Conservation (phyloP, 371 early-diverging fungal species). For the Synchytrium microbalum region DNA sequence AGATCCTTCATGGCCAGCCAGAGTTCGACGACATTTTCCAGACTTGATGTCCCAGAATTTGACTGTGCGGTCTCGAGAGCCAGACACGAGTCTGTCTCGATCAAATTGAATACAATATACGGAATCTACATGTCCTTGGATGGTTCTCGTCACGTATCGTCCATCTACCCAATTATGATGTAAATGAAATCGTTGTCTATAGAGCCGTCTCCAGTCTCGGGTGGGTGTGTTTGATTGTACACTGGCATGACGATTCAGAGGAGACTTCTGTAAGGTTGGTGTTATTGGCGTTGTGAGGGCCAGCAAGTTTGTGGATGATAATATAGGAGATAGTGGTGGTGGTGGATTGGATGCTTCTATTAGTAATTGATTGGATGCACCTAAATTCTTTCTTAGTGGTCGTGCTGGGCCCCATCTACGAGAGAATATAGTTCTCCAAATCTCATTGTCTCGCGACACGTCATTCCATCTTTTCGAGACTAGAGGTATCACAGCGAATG, state of each 20-base stretch:
- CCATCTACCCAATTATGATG: constrained; percentile 58
- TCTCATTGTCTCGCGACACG: constrained; percentile 47
- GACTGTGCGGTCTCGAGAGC: constrained; percentile 87
- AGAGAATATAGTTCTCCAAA: constrained; percentile 59
- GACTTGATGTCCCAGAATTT: constrained; percentile 71
- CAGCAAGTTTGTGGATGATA: constrained; percentile 10
- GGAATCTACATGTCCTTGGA: constrained; percentile 76
- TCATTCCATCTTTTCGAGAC: constrained; percentile 59
- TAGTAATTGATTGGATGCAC: constrained; percentile 10
- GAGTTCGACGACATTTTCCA: constrained; percentile 55
- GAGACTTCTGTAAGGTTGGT: background rate
- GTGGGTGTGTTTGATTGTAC: constrained; percentile 8
- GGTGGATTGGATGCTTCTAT: constrained; percentile 5
- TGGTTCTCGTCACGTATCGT: constrained; percentile 41
- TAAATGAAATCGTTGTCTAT: constrained; percentile 45
- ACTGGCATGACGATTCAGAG: background rate
- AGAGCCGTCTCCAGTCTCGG: constrained; percentile 60
- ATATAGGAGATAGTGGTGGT: background rate
- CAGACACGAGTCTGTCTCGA: constrained; percentile 70
- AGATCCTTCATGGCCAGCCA: constrained; percentile 79
- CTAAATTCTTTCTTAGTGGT: background rate
- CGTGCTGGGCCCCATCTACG: constrained; percentile 31
- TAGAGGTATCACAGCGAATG: constrained; percentile 36
- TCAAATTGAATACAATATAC: constrained; percentile 94
- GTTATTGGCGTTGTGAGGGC: constrained; percentile 11